A percentile compares a stretch with the other conserved stretches of the same genome.
These are phyloP conservation scores for Maudiozyma pseudohumilis DNA, from an alignment of 805 yeast genomes.

Conservation along the genomic window DNA sequence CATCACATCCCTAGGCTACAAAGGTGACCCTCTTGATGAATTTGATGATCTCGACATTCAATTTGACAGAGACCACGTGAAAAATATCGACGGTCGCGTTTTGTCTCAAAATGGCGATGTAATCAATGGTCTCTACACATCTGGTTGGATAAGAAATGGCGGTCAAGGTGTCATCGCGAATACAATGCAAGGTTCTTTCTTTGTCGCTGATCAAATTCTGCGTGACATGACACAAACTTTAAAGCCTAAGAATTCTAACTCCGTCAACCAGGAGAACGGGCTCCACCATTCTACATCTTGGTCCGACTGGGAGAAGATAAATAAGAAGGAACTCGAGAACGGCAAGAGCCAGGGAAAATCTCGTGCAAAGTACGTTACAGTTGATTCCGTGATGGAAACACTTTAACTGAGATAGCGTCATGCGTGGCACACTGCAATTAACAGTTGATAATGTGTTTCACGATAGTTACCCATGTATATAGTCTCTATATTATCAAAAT, in stretches of 20 bases:
- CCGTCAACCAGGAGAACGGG: not conserved
- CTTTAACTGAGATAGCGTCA: not conserved
- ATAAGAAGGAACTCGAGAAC: conserved; percentile 14
- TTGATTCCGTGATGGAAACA: not conserved
- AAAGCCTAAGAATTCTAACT: not conserved
- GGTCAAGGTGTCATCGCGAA: conserved; percentile 85
- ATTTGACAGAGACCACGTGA: conserved; percentile 43
- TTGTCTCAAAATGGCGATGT: conserved; percentile 16
- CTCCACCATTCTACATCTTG: conserved; percentile 19
- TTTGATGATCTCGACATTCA: conserved; percentile 40
- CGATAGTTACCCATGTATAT: not conserved
- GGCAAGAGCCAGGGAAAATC: conserved; percentile 9
- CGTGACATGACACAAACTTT: conserved; percentile 37
- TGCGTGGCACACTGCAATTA: not conserved
- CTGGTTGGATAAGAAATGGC: conserved; percentile 89
- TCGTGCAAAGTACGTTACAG: conserved; percentile 5
- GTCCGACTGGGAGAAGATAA: conserved; percentile 24
- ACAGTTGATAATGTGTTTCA: too few species aligned
- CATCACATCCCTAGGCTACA: conserved; percentile 76
- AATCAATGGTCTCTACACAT: conserved; percentile 51
- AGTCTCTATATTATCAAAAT: not conserved
- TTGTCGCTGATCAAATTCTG: conserved; percentile 56
- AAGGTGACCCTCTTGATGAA: conserved; percentile 54
- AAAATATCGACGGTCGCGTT: conserved; percentile 39
- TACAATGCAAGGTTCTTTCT: conserved; percentile 77